phyloP scores from a whole-genome alignment of 2,329 filamentous ascomycete species.

The Sporothrix humicola region DNA sequence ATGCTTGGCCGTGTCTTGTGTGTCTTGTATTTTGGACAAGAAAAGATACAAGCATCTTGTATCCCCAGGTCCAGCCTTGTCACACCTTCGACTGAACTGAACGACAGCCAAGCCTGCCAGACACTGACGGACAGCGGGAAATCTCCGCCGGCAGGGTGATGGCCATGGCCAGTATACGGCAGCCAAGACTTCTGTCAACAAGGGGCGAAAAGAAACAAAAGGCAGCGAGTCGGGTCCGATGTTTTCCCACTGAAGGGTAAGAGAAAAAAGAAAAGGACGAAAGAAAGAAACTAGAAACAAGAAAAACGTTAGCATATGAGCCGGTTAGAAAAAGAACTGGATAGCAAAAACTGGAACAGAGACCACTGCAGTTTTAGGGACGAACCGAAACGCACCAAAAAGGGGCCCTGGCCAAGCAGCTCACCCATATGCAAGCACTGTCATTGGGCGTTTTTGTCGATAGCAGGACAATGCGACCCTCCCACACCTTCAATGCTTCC shows the following conservation, averaged over 20 bases:
- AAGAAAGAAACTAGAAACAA: conserved; percentile 5
- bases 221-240: background rate
- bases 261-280: background rate
- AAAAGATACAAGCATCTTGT: background rate
- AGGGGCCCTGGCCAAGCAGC: background rate
- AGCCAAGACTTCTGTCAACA: background rate
- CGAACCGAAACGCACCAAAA: conserved; percentile 19
- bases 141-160: background rate
- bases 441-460: conserved; percentile 2
- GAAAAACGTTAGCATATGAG: background rate
- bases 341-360: conserved; percentile 3
- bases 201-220: background rate
- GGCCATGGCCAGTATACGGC: background rate
- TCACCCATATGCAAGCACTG: conserved; percentile 17
- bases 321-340: background rate
- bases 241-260: conserved; percentile 12
- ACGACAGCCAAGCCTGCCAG: background rate
- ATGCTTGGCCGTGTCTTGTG: conserved; percentile 7
- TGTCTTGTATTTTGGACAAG: background rate
- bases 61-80: background rate
- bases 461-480: background rate
- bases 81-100: background rate
- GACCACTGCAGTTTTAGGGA: conserved; percentile 6
- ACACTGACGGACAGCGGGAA: background rate
- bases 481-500: background rate